These are phyloP conservation scores for Aspergillus uvarum DNA, from an alignment of 2,329 filamentous ascomycete genomes.

Conservation along the genomic window DNA sequence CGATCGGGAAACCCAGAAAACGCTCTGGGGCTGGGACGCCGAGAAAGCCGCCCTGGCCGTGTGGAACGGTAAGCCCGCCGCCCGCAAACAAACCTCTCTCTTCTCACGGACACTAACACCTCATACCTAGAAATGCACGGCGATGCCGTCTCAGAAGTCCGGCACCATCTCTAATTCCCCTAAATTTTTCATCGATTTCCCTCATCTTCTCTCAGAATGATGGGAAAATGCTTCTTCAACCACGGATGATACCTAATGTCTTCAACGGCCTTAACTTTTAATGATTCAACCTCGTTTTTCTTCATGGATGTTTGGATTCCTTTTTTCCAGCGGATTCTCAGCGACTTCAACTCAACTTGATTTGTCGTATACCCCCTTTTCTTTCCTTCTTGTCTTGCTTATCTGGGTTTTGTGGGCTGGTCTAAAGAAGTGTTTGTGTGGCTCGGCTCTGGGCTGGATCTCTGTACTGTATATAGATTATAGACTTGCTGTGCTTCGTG, in stretches of 20 bases:
- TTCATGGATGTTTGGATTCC: not conserved
- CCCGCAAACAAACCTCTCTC: too few species aligned
- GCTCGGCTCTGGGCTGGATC: too few species aligned
- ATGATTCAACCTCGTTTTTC: not conserved
- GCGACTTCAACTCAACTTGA: not conserved
- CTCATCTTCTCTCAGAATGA: not conserved
- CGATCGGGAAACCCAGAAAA: conserved; percentile 62
- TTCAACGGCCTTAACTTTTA: not conserved
- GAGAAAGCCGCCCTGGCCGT: conserved; percentile 32
- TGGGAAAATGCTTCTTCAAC: too few species aligned
- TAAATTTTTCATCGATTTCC: not conserved
- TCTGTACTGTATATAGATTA: too few species aligned
- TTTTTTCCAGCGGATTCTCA: not conserved
- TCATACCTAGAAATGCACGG: not conserved
- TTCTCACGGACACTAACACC: not conserved
- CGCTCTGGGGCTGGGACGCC: conserved; percentile 40
- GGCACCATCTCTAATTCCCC: not conserved
- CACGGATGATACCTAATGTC: not conserved
- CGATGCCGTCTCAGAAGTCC: conserved; percentile 1
- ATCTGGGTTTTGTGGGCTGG: too few species aligned
- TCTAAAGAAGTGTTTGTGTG: too few species aligned
- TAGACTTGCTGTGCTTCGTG: too few species aligned
- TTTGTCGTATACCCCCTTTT: not conserved
- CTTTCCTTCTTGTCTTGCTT: not conserved
- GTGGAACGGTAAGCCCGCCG: conserved; percentile 29